Base-by-base conservation (phyloP, 2,329 filamentous ascomycete species). In the Endoconidiophora polonica region DNA sequence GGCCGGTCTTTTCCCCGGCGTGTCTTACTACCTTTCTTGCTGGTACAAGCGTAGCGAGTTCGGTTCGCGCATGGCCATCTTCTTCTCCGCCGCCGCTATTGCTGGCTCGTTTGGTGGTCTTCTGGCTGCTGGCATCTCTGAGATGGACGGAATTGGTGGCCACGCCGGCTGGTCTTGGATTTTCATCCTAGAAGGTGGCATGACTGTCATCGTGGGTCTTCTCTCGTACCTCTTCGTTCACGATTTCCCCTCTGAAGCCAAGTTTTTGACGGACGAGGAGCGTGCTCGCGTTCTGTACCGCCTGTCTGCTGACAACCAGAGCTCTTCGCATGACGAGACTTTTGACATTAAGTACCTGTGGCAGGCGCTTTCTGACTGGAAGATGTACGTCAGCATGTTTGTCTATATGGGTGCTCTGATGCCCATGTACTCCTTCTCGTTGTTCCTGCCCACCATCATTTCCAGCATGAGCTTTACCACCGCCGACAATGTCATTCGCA, bases 21-120 rank as follows among this genome's bases (percentile, higher is more conserved):
- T 87, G 14, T 83, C 83, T 56, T 90, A 86, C 62, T 87, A 87
- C 59, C 72, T 91, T 0, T 83, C 79, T 0, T 88, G 83, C 60
- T 93, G 86, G 86, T 94, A 91, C 58, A 81, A 77, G 59, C 72
- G 85, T 36, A 75, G 72, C 14, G 86, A 93, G 58, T 83, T 91
- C 49, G 86, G 84, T 46, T 72, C 86, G n/a, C 76, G 86, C 36
- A 78, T 82, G 38, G 83, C 85, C 12, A 77, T 87, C 51, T 90
- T 91, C 68, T 93, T 91, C 67, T 86, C 83, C 0, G 83, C 84
- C 0, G 85, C 86, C 0, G 83, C 86, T 0, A 65, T 91, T 0
- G 81, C 84, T 0, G 86, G 86, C 1, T 86, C 80, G 0, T 86
- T 87, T 55, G 82, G 81, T 58, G 83, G 83, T 3, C 71, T 86